Evolutionary conservation across 768 basidiomycete genomes (phyloP).

Genomic region (Paxillus rubicundulus): DNA sequence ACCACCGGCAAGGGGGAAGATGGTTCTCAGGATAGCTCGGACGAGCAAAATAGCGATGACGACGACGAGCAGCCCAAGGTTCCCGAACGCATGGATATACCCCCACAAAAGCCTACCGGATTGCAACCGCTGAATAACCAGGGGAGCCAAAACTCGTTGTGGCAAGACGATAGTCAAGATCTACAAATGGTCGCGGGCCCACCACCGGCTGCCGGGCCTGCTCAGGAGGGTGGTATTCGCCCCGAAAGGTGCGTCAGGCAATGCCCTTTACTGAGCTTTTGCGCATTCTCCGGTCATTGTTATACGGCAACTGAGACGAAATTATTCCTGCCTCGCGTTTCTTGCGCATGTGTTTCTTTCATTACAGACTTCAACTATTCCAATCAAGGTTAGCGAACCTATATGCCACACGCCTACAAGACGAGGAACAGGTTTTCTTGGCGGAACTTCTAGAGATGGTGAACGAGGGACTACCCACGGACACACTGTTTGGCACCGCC

Average conservation of each 20-base stretch:
- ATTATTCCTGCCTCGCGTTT: background rate
- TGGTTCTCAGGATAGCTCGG: constrained; percentile 35
- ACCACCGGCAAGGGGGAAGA: constrained; percentile 52
- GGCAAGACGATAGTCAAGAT: constrained; percentile 69
- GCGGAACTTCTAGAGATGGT: constrained; percentile 66
- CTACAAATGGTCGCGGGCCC: constrained; percentile 56
- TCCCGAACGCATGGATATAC: constrained; percentile 50
- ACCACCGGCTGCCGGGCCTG: constrained; percentile 34
- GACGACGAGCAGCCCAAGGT: constrained; percentile 38
- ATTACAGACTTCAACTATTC: constrained; percentile 72
- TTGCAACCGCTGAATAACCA: constrained; percentile 25
- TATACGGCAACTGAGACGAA: background rate
- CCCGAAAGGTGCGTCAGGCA: constrained; percentile 57
- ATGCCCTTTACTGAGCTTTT: background rate
- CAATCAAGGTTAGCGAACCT: constrained; percentile 70
- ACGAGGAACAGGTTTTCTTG: constrained; percentile 75
- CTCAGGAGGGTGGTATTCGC: constrained; percentile 42
- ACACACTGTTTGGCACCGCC: constrained; percentile 70
- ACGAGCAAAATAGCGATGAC: constrained; percentile 48
- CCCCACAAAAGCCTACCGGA: constrained; percentile 31
- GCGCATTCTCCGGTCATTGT: background rate
- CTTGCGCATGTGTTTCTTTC: background rate
- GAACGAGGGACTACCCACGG: constrained; percentile 71
- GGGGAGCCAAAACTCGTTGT: constrained; percentile 54
- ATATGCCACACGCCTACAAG: constrained; percentile 64